A percentile compares a stretch with the other conserved stretches of the same genome.
Conservation (phyloP, 2,329 filamentous ascomycete species). For the Cercospora zeae-maydis region DNA sequence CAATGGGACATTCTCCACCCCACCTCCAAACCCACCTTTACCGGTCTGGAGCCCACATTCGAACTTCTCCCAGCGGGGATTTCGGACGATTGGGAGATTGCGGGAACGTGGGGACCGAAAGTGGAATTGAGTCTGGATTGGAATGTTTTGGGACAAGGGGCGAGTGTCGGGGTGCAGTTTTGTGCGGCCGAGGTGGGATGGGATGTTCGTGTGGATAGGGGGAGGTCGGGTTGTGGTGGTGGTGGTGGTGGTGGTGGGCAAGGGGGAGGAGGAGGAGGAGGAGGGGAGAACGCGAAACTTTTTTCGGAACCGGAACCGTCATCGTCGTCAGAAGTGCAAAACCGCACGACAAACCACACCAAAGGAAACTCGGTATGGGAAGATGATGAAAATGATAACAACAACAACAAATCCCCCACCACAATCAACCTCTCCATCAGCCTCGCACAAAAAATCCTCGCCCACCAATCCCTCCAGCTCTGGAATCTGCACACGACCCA, state of each 20-base stretch:
- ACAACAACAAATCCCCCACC: neutral
- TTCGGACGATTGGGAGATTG: constrained; percentile 3
- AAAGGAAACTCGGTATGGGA: no score
- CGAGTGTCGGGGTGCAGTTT: constrained; percentile 7
- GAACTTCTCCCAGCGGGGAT: constrained; percentile 1
- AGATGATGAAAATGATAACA: no score
- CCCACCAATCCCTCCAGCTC: neutral
- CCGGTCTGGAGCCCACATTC: constrained; percentile 9
- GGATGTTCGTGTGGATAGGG: neutral
- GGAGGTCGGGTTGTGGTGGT: neutral
- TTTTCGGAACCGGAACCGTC: no score
- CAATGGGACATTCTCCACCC: neutral
- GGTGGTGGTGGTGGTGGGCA: no score
- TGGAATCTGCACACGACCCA: neutral
- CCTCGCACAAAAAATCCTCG: constrained; percentile 9
- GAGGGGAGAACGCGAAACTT: no score
- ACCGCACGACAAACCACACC: no score
- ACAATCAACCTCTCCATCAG: neutral
- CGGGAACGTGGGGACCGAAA: constrained; percentile 6
- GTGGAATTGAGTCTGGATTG: constrained; percentile 8
- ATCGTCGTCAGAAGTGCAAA: no score
- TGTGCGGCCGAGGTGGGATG: constrained; percentile 3
- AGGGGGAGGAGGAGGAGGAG: no score
- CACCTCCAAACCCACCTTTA: neutral
- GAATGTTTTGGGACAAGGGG: constrained; percentile 7